Evolutionary conservation across 2,329 filamentous ascomycete genomes (phyloP).

Genomic region (Chaetomium strumarium): DNA sequence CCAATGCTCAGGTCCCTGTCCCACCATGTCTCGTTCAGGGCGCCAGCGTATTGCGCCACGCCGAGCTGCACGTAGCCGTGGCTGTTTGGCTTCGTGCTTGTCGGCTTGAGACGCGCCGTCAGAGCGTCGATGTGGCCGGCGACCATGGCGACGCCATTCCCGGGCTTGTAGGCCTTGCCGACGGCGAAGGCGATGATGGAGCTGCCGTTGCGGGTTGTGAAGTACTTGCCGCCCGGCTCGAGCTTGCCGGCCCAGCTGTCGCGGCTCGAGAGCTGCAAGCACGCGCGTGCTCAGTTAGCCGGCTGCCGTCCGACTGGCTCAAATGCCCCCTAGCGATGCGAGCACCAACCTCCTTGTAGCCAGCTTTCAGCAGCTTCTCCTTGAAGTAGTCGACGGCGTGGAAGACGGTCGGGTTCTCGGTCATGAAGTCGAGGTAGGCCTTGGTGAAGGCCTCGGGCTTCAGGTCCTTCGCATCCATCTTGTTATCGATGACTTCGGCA

Average conservation of each 20-base stretch:
- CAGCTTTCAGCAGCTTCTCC: constrained; percentile 61
- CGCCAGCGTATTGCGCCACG: constrained; percentile 89
- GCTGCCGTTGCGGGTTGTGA: constrained; percentile 76
- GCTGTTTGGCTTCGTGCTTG: constrained; percentile 76
- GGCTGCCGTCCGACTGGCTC: neutral
- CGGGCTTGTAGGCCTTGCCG: constrained; percentile 72
- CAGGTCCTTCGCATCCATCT: constrained; percentile 27
- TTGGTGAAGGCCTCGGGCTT: constrained; percentile 65
- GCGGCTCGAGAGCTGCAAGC: constrained; percentile 62
- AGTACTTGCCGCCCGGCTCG: constrained; percentile 81
- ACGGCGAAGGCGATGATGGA: constrained; percentile 81
- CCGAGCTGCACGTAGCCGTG: constrained; percentile 85
- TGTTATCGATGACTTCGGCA: constrained; percentile 9
- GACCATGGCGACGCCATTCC: constrained; percentile 82
- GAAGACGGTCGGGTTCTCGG: constrained; percentile 86
- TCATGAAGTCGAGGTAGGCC: constrained; percentile 83
- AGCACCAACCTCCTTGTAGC: constrained; percentile 62
- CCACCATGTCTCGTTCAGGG: constrained; percentile 89
- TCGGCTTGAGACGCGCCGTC: constrained; percentile 84
- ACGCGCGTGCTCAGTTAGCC: neutral
- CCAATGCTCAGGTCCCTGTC: constrained; percentile 89
- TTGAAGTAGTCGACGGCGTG: constrained; percentile 80
- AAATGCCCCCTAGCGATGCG: neutral
- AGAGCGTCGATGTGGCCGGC: constrained; percentile 91
- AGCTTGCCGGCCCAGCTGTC: constrained; percentile 70